These are phyloP conservation scores for Pseudophaeomoniella oleicola DNA, from an alignment of 2,329 filamentous ascomycete genomes.

Conservation along the genomic window DNA sequence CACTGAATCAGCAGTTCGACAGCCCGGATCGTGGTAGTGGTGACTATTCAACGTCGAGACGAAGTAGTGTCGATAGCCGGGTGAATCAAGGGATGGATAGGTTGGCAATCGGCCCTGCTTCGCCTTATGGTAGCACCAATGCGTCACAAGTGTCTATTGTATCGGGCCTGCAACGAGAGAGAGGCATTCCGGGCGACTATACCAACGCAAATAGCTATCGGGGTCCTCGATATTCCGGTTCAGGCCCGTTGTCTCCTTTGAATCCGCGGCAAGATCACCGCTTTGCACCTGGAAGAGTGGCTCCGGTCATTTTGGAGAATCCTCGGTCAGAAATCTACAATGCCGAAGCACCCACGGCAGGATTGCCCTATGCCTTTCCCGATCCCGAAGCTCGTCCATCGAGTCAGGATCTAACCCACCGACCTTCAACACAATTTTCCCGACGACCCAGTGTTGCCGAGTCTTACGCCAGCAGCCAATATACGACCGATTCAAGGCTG, in stretches of 20 bases:
- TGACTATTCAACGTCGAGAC: conserved; percentile 30
- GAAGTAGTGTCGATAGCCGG: conserved; percentile 33
- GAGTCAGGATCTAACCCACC: conserved; percentile 19
- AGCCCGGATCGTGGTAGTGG: conserved; percentile 27
- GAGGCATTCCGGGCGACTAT: conserved; percentile 25
- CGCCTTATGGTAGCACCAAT: conserved; percentile 25
- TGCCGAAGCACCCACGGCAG: conserved; percentile 32
- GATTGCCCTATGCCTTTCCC: conserved; percentile 35
- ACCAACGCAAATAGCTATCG: conserved; percentile 20
- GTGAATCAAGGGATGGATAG: conserved; percentile 34
- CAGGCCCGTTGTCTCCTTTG: conserved; percentile 21
- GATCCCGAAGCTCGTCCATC: conserved; percentile 26
- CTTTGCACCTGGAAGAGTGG: conserved; percentile 30
- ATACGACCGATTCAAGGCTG: conserved; percentile 40
- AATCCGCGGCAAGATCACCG: conserved; percentile 23
- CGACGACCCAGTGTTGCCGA: conserved; percentile 31
- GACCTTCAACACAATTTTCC: conserved; percentile 21
- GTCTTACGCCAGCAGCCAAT: conserved; percentile 30
- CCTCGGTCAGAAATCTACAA: conserved; percentile 34
- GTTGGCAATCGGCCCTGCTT: conserved; percentile 29
- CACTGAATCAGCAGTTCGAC: conserved; percentile 45
- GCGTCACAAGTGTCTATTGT: conserved; percentile 30
- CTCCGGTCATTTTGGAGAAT: conserved; percentile 33
- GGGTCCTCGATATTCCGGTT: conserved; percentile 24
- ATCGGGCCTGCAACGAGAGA: conserved; percentile 25